Base-by-base conservation (phyloP, 2,329 filamentous ascomycete species). In the Penicillium verrucosum region DNA sequence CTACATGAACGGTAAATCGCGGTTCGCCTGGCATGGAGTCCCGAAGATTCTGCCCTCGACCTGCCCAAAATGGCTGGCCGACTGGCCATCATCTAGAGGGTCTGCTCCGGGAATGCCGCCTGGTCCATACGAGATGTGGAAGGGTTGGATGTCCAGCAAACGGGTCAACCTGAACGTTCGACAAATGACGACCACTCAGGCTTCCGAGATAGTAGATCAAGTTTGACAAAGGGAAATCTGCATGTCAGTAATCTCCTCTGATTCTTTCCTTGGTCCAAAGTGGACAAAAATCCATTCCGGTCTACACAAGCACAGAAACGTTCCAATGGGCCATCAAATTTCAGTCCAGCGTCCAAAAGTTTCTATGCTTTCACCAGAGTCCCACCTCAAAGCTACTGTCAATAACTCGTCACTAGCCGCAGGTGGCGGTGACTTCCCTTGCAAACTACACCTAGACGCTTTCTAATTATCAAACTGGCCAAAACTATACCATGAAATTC, bases 21-120 rank as follows among this genome's bases (percentile, higher is more conserved):
- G 94, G 42, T 96, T 91, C 74, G 92, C 93, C 2, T 97, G 93
- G 93, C 94, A 97, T 76, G 92, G 90, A 12, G 92, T 97, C 12
- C 92, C 94, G 6, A 94, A 92, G 71, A 88, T 97, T 12, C 69
- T 97, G 36, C 82, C 85, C 45, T 84, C 78, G 1, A 96, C 90
- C 0, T 97, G 92, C 73, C 93, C 93, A 0, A 77, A 77, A 0
- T 89, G 87, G 73, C 73, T 97, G 48, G 76, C 80, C 55, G 78
- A 88, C 41, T 97, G 92, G 92, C 92, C 92, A 9, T 78, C 73
- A 10, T 57, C 48, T 32, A 59, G 42, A 0, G 79, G 80, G 2
- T 73, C 77, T 41, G 77, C 70, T 75, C 65, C 62, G 25, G 59
- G 64, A 32, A 57, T 62, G 18, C 58, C 62, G 5, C 78, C 43